Base-by-base conservation (phyloP, 208 protist genomes). In the Novymonas esmeraldas region DNA sequence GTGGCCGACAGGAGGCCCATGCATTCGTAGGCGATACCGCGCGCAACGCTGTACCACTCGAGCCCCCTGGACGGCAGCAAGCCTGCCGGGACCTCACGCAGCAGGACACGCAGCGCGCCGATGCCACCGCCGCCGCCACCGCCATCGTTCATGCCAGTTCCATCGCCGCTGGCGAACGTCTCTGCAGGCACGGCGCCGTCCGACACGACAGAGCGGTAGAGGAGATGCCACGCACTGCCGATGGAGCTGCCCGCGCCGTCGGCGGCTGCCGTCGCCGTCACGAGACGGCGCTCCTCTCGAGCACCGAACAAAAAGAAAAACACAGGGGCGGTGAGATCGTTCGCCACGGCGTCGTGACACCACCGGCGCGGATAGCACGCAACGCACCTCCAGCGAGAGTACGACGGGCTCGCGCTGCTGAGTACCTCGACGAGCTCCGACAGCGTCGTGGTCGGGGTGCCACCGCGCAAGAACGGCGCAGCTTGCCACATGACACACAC, bases 351-450 rank as follows among this genome's bases (percentile, higher is more conserved):
- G 45, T 93, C 76, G 62, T 78, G 67, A 4, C 57, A 74, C 84
- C 87, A 93, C 33, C 70, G 76, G n/a, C 84, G 83, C 9, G 76
- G 81, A 41, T 88, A 77, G 41, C 78, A 62, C 3, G 73, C 44
- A 20, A 78, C 54, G 34, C 82, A 77, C 13, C 65, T 38, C 81
- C 83, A 93, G 22, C 70, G 60, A 3, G 45, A 49, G 52, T 88
- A 93, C 2, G 61, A 39, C 42, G 48, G 58, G 7, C 45, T 39
- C 3, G 75, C 36, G 33, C 38, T 68, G 46, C 29, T 78, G 10
- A 80, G 38, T 31, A 70, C 41, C 11, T 68, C 54, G 0, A 58
- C 56, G 5, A 93, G 54, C 13, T 61, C 46, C 13, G 78, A 56
- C 13, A 65, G 34, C 28, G 61, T 49, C 22, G 63, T 81, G 54